Base-by-base conservation (phyloP, 495 filamentous ascomycete genomes). In the Aspergillus avenaceus region DNA sequence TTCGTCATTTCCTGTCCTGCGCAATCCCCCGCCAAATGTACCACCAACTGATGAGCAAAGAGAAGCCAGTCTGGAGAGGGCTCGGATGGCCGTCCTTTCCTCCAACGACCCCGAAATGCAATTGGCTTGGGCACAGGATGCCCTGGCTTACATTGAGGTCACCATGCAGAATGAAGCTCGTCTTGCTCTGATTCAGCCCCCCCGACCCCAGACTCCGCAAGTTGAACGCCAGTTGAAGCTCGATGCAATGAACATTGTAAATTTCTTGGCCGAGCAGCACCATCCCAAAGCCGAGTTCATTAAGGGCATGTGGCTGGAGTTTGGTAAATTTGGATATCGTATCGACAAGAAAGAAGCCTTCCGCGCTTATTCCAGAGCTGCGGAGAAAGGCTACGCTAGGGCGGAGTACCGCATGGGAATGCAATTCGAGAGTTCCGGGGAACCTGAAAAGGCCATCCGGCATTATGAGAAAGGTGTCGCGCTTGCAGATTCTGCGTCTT, bases 321-420 rank as follows among this genome's bases (percentile, higher is more conserved):
- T 97, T 72, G 93, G 93, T 50, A 96, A 97, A 66, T 97, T 96
- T 66, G 89, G 88, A 18, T 81, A 82, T 54, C 83, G 87, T 16
- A 74, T 87, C 50, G 92, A 97, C 72, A 96, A 95, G 69, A 91
- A 91, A 58, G 92, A 96, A 67, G 93, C 93, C 14, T 97, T 91
- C 64, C 66, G 83, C 40, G 85, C 83, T 58, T 98, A 96, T 69
- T 81, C 80, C 43, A 76, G 86, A 53, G 86, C 93, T n/a, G 87
- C 90, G 38, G 85, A 95, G 49, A 84, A 85, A 50, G 90, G 90
- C n/a, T 95, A 87, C 73, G 85, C 88, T n/a, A 77, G 93, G 49
- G 91, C 95, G 28, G 89, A 97, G 63, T 98, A 98, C 69, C 81
- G 93, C 23, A 96, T 98, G 65, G 93, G 93, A 45, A 97, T 97